phyloP scores from a whole-genome alignment of 2,329 filamentous ascomycete genomes.

The Diplodia corticola region DNA sequence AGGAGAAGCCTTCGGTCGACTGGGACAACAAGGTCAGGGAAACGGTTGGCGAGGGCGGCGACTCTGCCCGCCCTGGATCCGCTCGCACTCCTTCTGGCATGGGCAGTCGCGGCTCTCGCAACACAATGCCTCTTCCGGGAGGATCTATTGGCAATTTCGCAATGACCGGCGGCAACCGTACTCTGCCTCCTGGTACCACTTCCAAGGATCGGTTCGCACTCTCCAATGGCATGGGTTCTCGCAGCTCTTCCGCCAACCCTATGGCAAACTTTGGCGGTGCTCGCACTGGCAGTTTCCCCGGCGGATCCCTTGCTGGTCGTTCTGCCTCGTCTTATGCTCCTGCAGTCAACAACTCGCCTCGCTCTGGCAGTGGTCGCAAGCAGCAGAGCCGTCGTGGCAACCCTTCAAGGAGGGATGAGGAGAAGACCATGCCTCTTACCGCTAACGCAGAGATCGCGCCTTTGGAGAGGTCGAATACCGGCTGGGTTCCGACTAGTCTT shows the following conservation, averaged over 20 bases:
- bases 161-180: slow-evolving; percentile 44
- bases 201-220: slow-evolving; percentile 69
- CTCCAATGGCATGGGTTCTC: slow-evolving; percentile 26
- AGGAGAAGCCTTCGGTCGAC: slow-evolving; percentile 91
- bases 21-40: slow-evolving; percentile 89
- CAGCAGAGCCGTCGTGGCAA: slow-evolving; percentile 53
- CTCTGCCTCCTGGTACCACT: slow-evolving; percentile 73
- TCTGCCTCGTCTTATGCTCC: slow-evolving; percentile 60
- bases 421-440: slow-evolving; percentile 88
- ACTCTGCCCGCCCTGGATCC: slow-evolving; percentile 64
- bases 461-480: slow-evolving; percentile 68
- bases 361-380: slow-evolving; percentile 63
- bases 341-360: slow-evolving; percentile 68
- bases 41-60: slow-evolving; percentile 75
- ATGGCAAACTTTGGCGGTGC: slow-evolving; percentile 60
- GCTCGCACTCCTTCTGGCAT: slow-evolving; percentile 56
- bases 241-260: slow-evolving; percentile 45
- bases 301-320: slow-evolving; percentile 60
- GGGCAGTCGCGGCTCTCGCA: slow-evolving; percentile 47
- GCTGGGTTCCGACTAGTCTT: slow-evolving; percentile 87
- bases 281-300: slow-evolving; percentile 62
- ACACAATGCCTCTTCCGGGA: slow-evolving; percentile 26
- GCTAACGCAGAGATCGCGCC: slow-evolving; percentile 78
- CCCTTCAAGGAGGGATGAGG: slow-evolving; percentile 59
- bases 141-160: slow-evolving; percentile 69